These are phyloP conservation scores for Calonectria pseudoturangicola DNA, from an alignment of 2,329 filamentous ascomycete genomes.

Conservation along the genomic window DNA sequence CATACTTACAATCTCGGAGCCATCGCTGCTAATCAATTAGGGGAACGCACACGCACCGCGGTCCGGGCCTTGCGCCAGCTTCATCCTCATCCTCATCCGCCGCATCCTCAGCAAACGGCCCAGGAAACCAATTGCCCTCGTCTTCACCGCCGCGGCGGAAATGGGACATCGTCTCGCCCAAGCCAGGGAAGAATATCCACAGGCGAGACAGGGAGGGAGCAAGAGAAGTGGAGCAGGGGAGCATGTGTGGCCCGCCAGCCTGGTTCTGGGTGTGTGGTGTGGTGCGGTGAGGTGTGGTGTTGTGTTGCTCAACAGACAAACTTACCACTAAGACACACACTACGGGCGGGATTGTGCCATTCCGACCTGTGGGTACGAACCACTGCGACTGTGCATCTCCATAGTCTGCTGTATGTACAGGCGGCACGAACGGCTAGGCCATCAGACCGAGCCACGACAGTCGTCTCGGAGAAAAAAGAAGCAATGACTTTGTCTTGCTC, in stretches of 20 bases:
- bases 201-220: slow-evolving; percentile 9
- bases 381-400: neutral
- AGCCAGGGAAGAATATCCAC: neutral
- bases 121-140: neutral
- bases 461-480: slow-evolving; percentile 13
- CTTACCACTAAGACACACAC: slow-evolving; percentile 12
- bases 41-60: neutral
- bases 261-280: slow-evolving; percentile 32
- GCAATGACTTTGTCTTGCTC: slow-evolving; percentile 13
- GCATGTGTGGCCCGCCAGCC: slow-evolving; percentile 32
- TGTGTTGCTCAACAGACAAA: slow-evolving; percentile 24
- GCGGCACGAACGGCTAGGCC: slow-evolving; percentile 23
- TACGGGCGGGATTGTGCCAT: slow-evolving; percentile 32
- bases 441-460: slow-evolving; percentile 16
- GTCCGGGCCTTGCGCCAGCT: slow-evolving; percentile 8
- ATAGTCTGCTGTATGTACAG: slow-evolving; percentile 20
- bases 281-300: slow-evolving; percentile 1
- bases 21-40: slow-evolving; percentile 4
- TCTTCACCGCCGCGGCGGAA: slow-evolving; percentile 28
- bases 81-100: neutral
- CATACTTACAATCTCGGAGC: slow-evolving; percentile 12
- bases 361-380: slow-evolving; percentile 22
- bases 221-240: slow-evolving; percentile 20
- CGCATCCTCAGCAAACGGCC: neutral
- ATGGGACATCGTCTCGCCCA: slow-evolving; percentile 18